Evolutionary conservation across 2,329 filamentous ascomycete genomes (phyloP).

Genomic region (Ceratocystis papillata): DNA sequence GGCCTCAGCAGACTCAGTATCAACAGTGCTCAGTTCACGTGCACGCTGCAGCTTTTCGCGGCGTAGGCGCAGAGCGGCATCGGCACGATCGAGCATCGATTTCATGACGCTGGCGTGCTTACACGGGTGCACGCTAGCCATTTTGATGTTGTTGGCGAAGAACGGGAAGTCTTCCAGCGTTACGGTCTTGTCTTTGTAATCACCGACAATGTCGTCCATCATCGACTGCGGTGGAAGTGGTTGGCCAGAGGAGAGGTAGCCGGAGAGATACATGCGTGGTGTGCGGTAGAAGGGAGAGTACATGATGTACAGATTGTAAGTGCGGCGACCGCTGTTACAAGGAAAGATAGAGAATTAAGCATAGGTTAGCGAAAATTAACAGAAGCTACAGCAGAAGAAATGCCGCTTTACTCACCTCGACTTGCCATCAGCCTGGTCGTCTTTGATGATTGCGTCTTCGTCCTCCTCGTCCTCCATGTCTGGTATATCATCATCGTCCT

Average conservation of each 20-base stretch:
- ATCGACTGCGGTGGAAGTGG: constrained; percentile 73
- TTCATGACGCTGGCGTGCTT: constrained; percentile 98
- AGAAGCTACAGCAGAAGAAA: not conserved
- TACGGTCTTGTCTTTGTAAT: constrained; percentile 98
- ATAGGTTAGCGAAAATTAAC: constrained; percentile 18
- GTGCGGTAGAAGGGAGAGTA: constrained; percentile 96
- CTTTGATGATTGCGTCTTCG: constrained; percentile 89
- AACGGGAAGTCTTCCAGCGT: constrained; percentile 96
- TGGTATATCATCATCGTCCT: constrained; percentile 78
- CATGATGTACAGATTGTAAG: constrained; percentile 97
- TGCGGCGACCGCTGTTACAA: constrained; percentile 58
- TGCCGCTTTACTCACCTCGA: constrained; percentile 6
- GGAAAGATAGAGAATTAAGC: constrained; percentile 16
- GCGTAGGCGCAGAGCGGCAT: constrained; percentile 81
- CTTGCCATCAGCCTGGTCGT: constrained; percentile 32
- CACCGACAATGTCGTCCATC: constrained; percentile 94
- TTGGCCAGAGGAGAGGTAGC: constrained; percentile 68
- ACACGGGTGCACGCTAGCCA: constrained; percentile 93
- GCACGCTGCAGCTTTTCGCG: constrained; percentile 51
- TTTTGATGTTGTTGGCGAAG: constrained; percentile 83
- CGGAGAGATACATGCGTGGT: constrained; percentile 86
- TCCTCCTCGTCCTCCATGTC: constrained; percentile 99
- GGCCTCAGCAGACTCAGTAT: constrained; percentile 43
- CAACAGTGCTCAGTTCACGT: constrained; percentile 43
- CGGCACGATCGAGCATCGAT: constrained; percentile 84